phyloP scores from a whole-genome alignment of 108 stramenopile species.

The Fragilaria crotonensis region DNA sequence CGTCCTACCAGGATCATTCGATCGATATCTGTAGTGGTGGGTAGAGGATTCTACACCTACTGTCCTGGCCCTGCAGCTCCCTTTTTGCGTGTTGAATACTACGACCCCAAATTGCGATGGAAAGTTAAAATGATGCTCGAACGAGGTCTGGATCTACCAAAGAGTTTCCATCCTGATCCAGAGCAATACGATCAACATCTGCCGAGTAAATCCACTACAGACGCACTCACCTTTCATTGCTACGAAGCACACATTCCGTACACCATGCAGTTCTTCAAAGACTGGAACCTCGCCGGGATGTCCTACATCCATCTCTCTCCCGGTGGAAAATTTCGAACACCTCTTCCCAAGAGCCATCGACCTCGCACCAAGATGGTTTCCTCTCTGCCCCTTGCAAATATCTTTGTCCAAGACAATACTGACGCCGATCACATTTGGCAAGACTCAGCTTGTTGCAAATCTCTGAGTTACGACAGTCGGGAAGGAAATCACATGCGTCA shows the following conservation, averaged over 20 bases:
- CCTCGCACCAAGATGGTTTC: conserved; percentile 17
- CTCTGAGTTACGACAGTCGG: too few relatives aligned
- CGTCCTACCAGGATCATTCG: conserved; percentile 68
- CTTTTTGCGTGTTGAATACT: conserved; percentile 76
- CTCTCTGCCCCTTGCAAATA: too few relatives aligned
- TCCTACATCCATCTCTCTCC: conserved; percentile 57
- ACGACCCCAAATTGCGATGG: conserved; percentile 74
- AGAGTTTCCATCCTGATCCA: conserved; percentile 56
- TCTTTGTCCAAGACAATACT: background rate
- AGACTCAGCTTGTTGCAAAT: too few relatives aligned
- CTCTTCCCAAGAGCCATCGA: conserved; percentile 29
- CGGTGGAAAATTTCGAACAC: conserved; percentile 42
- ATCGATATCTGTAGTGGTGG: conserved; percentile 54
- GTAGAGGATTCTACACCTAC: conserved; percentile 83
- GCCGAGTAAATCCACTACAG: conserved; percentile 2
- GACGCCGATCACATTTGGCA: background rate
- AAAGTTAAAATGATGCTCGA: conserved; percentile 76
- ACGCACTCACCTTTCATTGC: conserved; percentile 62
- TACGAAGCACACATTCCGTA: conserved; percentile 90
- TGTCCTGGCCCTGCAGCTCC: conserved; percentile 65
- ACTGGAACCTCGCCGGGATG: conserved; percentile 69
- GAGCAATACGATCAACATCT: conserved; percentile 37
- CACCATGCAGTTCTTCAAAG: conserved; percentile 89
- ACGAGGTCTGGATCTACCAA: conserved; percentile 59
- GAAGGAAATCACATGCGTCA: background rate